Base-by-base conservation (phyloP, 345 rosid species). In the Erodium maritimum region DNA sequence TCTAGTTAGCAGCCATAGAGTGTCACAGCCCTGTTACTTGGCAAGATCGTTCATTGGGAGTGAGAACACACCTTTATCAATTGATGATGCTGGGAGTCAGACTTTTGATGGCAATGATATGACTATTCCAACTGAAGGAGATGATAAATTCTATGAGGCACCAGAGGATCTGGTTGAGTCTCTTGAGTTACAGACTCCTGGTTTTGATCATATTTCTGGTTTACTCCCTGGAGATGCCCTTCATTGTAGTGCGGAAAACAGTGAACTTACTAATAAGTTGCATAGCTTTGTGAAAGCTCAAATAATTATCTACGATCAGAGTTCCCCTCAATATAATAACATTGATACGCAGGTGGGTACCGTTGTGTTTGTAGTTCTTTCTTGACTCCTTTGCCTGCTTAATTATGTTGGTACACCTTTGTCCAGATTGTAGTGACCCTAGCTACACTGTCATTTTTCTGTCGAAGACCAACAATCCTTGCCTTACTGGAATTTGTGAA, bases 211-310 rank as follows among this genome's bases (percentile, higher is more conserved):
- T 33, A 67, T 75, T 55, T 64, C 80, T 65, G 94, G 96, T 63
- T 78, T 93, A 74, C 85, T 93, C 59, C 97, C 99, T 57, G 75
- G 53, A 59, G 80, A 68, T 60, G 70, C 66, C 59, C 55, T 61
- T 54, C 73, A 72, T 29, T 62, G 63, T 55, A 60, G 65, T 59
- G 68, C 21, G 66, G 79, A 73, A 67, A 75, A 70, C 62, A 60
- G 60, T 64, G 82, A 80, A 65, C 67, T 60, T 53, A 70, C 66
- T 29, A 71, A 80, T 52, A 70, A 81, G 24, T 71, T 82, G 75
- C 87, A 85, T 56, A 93, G 95, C 75, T 93, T 93, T 72, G 94
- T 93, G 68, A 93, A 87, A 76, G 99, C 99, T 65, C 99, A 89
- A 61, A 85, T 85, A 65, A 63, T 80, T 60, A 76, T 89, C 63